A percentile compares a stretch with the other conserved stretches of the same genome.
Conservation (phyloP, 768 basidiomycete species). For the Coprinopsis strossmayeri region DNA sequence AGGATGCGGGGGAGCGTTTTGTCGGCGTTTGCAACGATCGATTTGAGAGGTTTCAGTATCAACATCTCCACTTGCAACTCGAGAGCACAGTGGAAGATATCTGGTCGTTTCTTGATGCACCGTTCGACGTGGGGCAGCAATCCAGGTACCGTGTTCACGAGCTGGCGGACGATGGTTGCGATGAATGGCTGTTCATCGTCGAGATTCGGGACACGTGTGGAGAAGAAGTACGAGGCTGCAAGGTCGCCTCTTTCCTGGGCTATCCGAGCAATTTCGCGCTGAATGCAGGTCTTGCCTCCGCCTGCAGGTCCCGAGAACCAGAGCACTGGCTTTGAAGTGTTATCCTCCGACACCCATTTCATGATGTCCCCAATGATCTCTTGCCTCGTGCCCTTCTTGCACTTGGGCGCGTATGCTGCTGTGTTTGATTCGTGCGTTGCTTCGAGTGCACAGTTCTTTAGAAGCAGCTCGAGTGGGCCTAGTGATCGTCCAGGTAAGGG, state of each 20-base stretch:
- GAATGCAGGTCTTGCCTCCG: constrained; percentile 7
- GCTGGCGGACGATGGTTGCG: constrained; percentile 3
- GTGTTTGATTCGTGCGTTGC: constrained; percentile 9
- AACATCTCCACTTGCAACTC: neutral
- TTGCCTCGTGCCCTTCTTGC: constrained; percentile 8
- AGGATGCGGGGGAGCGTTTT: too few relatives aligned
- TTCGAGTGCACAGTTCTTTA: neutral
- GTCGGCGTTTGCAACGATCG: neutral
- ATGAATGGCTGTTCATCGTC: constrained; percentile 2
- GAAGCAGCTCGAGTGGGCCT: neutral
- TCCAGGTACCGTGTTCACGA: neutral
- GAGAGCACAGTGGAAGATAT: neutral
- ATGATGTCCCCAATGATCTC: constrained; percentile 9
- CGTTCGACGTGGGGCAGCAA: neutral
- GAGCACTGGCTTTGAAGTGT: neutral
- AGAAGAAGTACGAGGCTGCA: constrained; percentile 5
- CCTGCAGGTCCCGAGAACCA: constrained; percentile 8
- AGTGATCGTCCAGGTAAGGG: too few relatives aligned
- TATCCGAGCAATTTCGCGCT: neutral
- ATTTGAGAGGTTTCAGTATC: neutral
- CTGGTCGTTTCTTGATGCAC: neutral
- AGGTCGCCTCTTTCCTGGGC: neutral
- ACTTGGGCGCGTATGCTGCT: constrained; percentile 7
- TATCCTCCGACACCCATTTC: neutral
- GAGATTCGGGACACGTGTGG: neutral